Evolutionary conservation across 176 grass and related monocot genomes (phyloP).

Genomic region (bread wheat (Triticum aestivum)): IWGSC_CS_RefSeq_v2.1 NC_057806.1:690555521-690556020

Average conservation of each 20-base stretch:
- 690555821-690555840: conserved; percentile 31
- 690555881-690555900: background rate
- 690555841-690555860: background rate
- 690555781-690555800: conserved; percentile 74
- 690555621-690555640: background rate
- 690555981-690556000: background rate
- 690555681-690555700: too few species aligned
- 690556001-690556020: background rate
- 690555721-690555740: too few species aligned
- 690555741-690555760: background rate
- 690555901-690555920: background rate
- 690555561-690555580: conserved; percentile 58
- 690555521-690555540: conserved; percentile 58
- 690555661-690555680: background rate
- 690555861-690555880: background rate
- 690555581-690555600: conserved; percentile 31
- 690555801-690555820: conserved; percentile 60
- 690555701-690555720: too few species aligned
- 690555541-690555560: conserved; percentile 74
- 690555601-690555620: background rate
- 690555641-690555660: background rate
- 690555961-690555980: background rate
- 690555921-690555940: background rate
- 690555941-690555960: background rate
- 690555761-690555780: conserved; percentile 56